Conservation (phyloP, 768 basidiomycete genomes). For the Asterophora lycoperdoides region DNA sequence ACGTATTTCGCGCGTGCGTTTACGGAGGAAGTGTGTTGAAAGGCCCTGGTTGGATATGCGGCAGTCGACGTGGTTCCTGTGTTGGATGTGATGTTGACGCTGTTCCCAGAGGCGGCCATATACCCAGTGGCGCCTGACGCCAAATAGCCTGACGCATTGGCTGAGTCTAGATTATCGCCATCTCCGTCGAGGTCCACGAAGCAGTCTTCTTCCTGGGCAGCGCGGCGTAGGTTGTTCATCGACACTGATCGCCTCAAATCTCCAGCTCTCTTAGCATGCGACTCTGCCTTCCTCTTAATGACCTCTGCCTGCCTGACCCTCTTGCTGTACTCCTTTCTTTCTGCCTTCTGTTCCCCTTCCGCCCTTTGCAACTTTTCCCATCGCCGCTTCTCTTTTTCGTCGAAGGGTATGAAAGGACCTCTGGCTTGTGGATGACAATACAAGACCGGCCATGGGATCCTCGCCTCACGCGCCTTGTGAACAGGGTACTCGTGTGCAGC, state of each 20-base stretch:
- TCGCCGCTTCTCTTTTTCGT: conserved; percentile 66
- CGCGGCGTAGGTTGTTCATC: conserved; percentile 68
- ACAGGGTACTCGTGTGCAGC: conserved; percentile 77
- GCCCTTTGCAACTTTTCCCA: conserved; percentile 56
- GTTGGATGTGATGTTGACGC: conserved; percentile 86
- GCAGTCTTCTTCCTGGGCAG: conserved; percentile 19
- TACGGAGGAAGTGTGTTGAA: conserved; percentile 50
- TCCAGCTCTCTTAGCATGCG: conserved; percentile 30
- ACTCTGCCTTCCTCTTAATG: conserved; percentile 36
- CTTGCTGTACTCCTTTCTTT: conserved; percentile 31
- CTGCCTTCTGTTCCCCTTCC: conserved; percentile 41
- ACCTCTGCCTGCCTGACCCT: conserved; percentile 30
- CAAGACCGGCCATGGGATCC: conserved; percentile 77
- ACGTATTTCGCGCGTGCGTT: conserved; percentile 61
- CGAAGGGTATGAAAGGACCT: conserved; percentile 72
- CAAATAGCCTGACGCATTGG: conserved; percentile 67
- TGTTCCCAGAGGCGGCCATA: conserved; percentile 93
- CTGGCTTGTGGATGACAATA: conserved; percentile 71
- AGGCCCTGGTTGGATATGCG: conserved; percentile 40
- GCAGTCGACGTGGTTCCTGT: conserved; percentile 79
- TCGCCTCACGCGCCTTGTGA: conserved; percentile 45
- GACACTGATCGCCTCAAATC: conserved; percentile 74
- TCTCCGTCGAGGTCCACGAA: conserved; percentile 39
- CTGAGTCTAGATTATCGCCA: conserved; percentile 48
- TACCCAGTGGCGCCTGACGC: conserved; percentile 56